Base-by-base conservation (phyloP, 495 filamentous ascomycete species). In the Aspergillus indologenus region DNA sequence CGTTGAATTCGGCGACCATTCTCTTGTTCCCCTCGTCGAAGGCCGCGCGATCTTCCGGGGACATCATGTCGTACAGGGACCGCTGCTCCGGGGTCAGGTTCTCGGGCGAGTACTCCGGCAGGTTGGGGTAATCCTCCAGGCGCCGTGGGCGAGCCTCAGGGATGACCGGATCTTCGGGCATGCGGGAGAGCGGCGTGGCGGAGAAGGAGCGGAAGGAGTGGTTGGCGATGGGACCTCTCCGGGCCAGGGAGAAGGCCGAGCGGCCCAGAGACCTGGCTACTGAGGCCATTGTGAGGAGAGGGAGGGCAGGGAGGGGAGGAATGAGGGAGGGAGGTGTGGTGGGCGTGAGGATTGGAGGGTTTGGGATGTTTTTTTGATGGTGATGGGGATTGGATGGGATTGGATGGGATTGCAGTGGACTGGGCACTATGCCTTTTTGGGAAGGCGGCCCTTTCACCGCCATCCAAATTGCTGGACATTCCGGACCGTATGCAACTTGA, bases 61-160 rank as follows among this genome's bases (percentile, higher is more conserved):
- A 69, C 60, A 83, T 60, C 63, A 76, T 62, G 44, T 81, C 71
- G 58, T 82, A 84, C 68, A 72, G 69, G 6, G 73, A 73, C 31
- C 74, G 77, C 44, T 77, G 73, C 51, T 78, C 73, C 18, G 72
- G 59, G 47, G 57, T 67, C 34, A 84, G 66, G 9, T 64, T 56
- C 1, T 77, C 71, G 29, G 70, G 68, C 15, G 76, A 76, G 59
- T 80, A 78, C 54, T 74, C 70, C 21, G 71, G 68, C 57, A 71
- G 55, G 14, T 64, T 46, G 12, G 71, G 70, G 59, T 66, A 58
- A 29, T 76, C 73, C 24, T 77, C 71, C 19, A 71, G 59, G 26
- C 57, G 65, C 53, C 65, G 65, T 15, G 73, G 69, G 8, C 68
- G 74, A 51, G 65, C 59, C 52, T 64, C 65, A 59, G 70, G 73